Conservation (phyloP, 2,329 filamentous ascomycete species). For the Aspergillus cejpii region DNA sequence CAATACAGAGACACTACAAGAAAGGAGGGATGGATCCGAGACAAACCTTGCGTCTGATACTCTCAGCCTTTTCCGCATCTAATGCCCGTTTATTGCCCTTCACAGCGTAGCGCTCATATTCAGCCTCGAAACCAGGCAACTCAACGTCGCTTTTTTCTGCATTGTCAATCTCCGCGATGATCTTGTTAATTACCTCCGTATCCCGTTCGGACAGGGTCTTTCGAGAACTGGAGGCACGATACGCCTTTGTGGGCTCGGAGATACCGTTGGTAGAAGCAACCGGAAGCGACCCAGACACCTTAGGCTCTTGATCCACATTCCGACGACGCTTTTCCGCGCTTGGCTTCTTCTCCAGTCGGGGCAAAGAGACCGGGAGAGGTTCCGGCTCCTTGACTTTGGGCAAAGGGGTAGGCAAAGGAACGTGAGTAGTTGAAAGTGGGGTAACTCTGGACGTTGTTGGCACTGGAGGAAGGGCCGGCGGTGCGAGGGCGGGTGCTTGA, state of each 20-base stretch:
- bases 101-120: constrained; percentile 49
- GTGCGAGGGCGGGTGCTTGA: constrained; percentile 1
- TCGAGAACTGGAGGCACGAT: constrained; percentile 47
- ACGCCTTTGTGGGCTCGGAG: constrained; percentile 13
- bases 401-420: constrained; percentile 15
- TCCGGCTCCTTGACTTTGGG: constrained; percentile 20
- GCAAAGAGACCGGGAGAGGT: constrained; percentile 22
- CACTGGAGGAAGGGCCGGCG: constrained; percentile 14
- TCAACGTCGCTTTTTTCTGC: constrained; percentile 55
- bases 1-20: constrained; percentile 6
- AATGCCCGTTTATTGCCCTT: constrained; percentile 60
- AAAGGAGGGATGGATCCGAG: constrained; percentile 10
- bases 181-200: constrained; percentile 61
- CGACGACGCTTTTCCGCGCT: constrained; percentile 24
- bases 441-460: constrained; percentile 5
- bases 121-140: constrained; percentile 45
- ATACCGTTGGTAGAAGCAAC: constrained; percentile 23
- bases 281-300: constrained; percentile 14
- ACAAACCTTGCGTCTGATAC: constrained; percentile 57
- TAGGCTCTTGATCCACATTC: constrained; percentile 18
- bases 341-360: constrained; percentile 27
- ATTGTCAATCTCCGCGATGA: constrained; percentile 55
- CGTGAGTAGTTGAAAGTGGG: constrained; percentile 19
- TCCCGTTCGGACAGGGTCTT: constrained; percentile 53
- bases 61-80: constrained; percentile 59